Evolutionary conservation across 148 eudicot species (phyloP).

Genomic region (Chenopodium quinoa): DNA sequence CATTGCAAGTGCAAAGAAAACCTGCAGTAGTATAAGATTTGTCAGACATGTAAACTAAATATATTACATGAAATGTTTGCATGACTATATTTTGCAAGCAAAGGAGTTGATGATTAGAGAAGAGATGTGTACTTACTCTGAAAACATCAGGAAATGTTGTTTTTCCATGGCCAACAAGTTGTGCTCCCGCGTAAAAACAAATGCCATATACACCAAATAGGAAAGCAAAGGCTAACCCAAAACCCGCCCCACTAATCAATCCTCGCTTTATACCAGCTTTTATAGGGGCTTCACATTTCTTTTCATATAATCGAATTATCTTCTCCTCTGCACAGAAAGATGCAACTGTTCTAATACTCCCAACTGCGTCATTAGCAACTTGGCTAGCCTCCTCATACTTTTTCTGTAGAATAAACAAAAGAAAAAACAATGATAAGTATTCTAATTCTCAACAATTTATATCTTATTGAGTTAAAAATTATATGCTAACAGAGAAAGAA

Average conservation of each 20-base stretch:
- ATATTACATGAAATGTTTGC: neutral
- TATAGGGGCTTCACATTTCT: conserved; percentile 53
- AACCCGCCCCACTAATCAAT: conserved; percentile 52
- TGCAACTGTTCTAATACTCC: conserved; percentile 76
- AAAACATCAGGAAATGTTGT: conserved; percentile 50
- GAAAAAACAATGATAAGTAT: neutral
- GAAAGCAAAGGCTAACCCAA: conserved; percentile 42
- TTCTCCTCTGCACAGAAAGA: conserved; percentile 72
- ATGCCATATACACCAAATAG: conserved; percentile 45
- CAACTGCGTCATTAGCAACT: conserved; percentile 77
- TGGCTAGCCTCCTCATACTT: conserved; percentile 78
- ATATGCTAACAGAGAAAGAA: neutral
- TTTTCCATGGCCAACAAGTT: conserved; percentile 51
- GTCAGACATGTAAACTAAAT: neutral
- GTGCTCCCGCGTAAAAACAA: conserved; percentile 61
- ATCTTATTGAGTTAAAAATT: neutral
- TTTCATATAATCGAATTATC: conserved; percentile 50
- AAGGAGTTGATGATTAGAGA: neutral
- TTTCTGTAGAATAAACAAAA: conserved; percentile 27
- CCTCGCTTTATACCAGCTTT: conserved; percentile 53
- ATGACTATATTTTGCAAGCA: neutral
- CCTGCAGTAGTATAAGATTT: conserved; percentile 35
- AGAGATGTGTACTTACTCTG: conserved; percentile 23
- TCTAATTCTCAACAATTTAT: neutral
- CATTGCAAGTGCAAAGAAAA: conserved; percentile 67